These are phyloP conservation scores for Beauveria sp. DNA, from an alignment of 2,329 filamentous ascomycete species.

Conservation along the genomic window DNA sequence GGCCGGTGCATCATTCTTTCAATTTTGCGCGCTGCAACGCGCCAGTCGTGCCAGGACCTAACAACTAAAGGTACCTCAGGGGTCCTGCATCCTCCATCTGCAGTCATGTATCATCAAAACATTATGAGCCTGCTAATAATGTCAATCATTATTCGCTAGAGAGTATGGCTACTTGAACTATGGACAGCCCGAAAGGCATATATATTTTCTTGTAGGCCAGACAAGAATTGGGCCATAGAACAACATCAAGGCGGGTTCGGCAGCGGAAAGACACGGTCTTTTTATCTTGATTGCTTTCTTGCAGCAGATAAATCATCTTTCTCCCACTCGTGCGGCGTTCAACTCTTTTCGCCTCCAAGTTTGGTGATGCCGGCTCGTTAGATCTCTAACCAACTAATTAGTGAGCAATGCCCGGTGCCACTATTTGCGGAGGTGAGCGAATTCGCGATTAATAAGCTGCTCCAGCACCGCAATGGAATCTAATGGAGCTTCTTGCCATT, in stretches of 20 bases:
- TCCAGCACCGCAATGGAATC: neutral
- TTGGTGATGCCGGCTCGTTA: neutral
- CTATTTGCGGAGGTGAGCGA: conserved; percentile 6
- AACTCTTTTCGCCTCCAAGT: neutral
- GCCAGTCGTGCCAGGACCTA: neutral
- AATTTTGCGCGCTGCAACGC: neutral
- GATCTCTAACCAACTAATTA: neutral
- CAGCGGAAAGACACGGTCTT: too few relatives aligned
- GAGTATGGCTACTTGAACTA: too few relatives aligned
- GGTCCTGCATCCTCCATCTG: neutral
- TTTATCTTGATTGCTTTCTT: neutral
- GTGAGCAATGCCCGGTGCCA: neutral
- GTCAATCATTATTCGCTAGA: too few relatives aligned
- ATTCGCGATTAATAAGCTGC: conserved; percentile 10
- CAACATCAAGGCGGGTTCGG: neutral
- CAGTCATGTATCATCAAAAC: too few relatives aligned
- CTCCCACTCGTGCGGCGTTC: too few relatives aligned
- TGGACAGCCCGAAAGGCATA: too few relatives aligned
- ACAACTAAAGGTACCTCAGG: too few relatives aligned
- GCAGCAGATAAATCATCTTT: neutral
- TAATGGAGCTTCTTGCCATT: neutral
- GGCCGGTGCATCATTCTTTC: neutral
- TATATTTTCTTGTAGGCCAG: too few relatives aligned
- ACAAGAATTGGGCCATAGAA: too few relatives aligned
- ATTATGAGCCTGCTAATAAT: too few relatives aligned